Base-by-base conservation (phyloP, 331 rosid genomes). In the Rhamnella rubrinervis region DNA sequence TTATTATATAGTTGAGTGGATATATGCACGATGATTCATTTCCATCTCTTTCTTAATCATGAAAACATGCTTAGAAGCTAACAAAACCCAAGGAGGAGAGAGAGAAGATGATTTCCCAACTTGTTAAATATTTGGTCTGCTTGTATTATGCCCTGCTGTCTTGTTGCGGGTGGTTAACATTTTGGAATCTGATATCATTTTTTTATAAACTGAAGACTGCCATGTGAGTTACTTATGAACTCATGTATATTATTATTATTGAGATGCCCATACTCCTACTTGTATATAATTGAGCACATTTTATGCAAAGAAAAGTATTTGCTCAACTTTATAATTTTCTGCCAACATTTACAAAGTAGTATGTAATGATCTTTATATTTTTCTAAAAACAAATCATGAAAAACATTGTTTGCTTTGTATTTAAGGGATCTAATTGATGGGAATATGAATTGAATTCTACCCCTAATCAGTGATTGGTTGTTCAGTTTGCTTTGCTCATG, bases 21-120 rank as follows among this genome's bases (percentile, higher is more conserved):
- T 67, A 47, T 58, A 49, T 70, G 66, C 59, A 37, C n/a, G 74
- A 78, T 72, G 75, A 79, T 78, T 79, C 55, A 44, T 78, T 20
- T 16, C 41, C 16, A 70, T 75, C 81, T 58, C 50, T 66, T 75
- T 81, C 44, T 75, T 75, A 80, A 91, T 91, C 91, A 88, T 85
- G 81, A 84, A 88, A 79, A 70, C 84, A 85, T 83, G 83, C 97
- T 88, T 91, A 81, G 85, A 88, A 85, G 97, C 89, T 79, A 91
- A 88, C 80, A 81, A 75, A 69, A 67, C 75, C 28, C 31, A 12
- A 67, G 26, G 51, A 55, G 40, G 55, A 61, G 28, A n/a, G 47
- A 16, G 56, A 40, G 7, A 16, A 47, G 41, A 51, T 72, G 71
- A 46, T 46, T 61, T 46, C 51, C 14, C 65, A 65, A 72, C 74